Evolutionary conservation across 2,329 filamentous ascomycete genomes (phyloP).

Genomic region (Pezicula neosporulosa): DNA sequence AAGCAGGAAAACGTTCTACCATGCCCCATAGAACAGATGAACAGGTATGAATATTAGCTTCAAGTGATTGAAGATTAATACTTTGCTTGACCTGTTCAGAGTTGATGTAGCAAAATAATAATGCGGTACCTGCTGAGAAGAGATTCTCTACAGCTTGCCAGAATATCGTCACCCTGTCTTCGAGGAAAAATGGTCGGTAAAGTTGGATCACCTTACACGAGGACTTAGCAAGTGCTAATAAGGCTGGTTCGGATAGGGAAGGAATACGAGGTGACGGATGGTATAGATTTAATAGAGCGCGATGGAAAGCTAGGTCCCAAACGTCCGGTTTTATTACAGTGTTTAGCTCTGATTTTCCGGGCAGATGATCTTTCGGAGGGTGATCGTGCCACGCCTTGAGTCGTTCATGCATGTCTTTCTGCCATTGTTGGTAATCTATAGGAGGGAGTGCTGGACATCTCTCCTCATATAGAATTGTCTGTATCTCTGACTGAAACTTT

Average conservation of each 20-base stretch:
- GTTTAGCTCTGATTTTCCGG: background rate
- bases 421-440: slow-evolving; percentile 2
- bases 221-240: background rate
- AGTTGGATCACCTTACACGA: slow-evolving; percentile 3
- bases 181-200: slow-evolving; percentile 6
- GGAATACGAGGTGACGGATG: slow-evolving; percentile 6
- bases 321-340: background rate
- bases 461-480: slow-evolving; percentile 2
- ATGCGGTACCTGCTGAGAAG: slow-evolving; percentile 6
- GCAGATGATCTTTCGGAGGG: background rate
- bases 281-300: slow-evolving; percentile 5
- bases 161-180: slow-evolving; percentile 6
- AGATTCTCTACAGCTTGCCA: slow-evolving; percentile 10
- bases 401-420: slow-evolving; percentile 3
- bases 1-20: slow-evolving; percentile 19
- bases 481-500: slow-evolving; percentile 4
- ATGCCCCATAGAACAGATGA: slow-evolving; percentile 20
- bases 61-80: slow-evolving; percentile 3
- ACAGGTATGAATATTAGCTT: slow-evolving; percentile 6
- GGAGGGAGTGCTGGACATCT: background rate
- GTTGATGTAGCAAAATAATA: slow-evolving; percentile 5
- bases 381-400: slow-evolving; percentile 3
- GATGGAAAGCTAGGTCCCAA: slow-evolving; percentile 2
- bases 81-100: background rate
- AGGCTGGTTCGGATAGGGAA: background rate